Percentiles rank a stretch among this genome's conserved stretches.
Conservation (phyloP, 1,284 basidiomycete species). For the Ganoderma multipileum region DNA sequence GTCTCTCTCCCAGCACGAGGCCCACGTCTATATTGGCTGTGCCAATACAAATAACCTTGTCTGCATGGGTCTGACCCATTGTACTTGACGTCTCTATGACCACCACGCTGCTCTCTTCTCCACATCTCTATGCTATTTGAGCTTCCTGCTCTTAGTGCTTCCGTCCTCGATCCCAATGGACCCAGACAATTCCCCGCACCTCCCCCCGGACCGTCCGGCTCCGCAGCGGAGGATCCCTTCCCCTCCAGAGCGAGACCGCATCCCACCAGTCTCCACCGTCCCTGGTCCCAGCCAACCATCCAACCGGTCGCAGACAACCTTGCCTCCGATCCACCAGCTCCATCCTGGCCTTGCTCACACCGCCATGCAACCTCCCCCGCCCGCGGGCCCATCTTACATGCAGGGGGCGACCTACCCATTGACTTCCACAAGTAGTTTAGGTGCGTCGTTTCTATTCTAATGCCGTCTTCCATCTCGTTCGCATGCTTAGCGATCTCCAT, state of each 20-base stretch:
- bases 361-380: slow-evolving; percentile 19
- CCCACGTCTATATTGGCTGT: slow-evolving; percentile 29
- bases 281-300: slow-evolving; percentile 24
- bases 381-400: slow-evolving; percentile 15
- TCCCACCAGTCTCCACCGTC: slow-evolving; percentile 17
- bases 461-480: neutral
- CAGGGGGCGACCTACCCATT: slow-evolving; percentile 31
- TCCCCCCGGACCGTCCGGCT: slow-evolving; percentile 27
- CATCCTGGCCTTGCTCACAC: slow-evolving; percentile 62
- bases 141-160: slow-evolving; percentile 29
- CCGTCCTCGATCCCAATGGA: slow-evolving; percentile 28
- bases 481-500: neutral
- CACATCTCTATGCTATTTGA: slow-evolving; percentile 28
- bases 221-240: slow-evolving; percentile 27
- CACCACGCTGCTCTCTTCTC: slow-evolving; percentile 34
- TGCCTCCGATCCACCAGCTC: slow-evolving; percentile 72
- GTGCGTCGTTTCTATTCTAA: slow-evolving; percentile 18
- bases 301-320: slow-evolving; percentile 35
- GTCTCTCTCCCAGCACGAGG: slow-evolving; percentile 33
- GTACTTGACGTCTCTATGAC: slow-evolving; percentile 36
- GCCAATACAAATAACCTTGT: slow-evolving; percentile 35
- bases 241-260: slow-evolving; percentile 28
- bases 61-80: slow-evolving; percentile 32
- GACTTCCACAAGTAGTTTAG: slow-evolving; percentile 33
- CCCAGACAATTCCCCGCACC: slow-evolving; percentile 31